Evolutionary conservation across 768 basidiomycete genomes (phyloP).

Genomic region (Macrolepiota albuminosa): DNA sequence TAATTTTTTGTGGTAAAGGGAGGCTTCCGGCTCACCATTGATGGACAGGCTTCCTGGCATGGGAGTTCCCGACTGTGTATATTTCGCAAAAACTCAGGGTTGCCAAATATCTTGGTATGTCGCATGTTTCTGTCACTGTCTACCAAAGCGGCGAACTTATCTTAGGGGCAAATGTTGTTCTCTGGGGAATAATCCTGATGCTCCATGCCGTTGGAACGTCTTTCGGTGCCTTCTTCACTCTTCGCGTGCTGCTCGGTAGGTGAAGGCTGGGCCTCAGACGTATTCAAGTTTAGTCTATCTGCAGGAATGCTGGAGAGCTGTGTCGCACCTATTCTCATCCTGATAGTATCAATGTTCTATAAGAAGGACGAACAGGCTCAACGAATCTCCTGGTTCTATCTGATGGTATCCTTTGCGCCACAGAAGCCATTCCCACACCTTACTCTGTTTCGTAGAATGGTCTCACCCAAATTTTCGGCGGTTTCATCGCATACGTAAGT

Average conservation of each 20-base stretch:
- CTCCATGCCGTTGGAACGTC: slow-evolving; percentile 51
- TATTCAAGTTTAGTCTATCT: neutral
- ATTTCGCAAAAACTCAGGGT: slow-evolving; percentile 56
- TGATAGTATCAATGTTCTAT: slow-evolving; percentile 65
- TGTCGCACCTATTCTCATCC: slow-evolving; percentile 57
- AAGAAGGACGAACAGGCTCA: slow-evolving; percentile 63
- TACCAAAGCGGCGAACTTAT: neutral
- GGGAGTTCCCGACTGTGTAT: slow-evolving; percentile 65
- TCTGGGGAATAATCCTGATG: slow-evolving; percentile 60
- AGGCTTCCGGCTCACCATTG: neutral
- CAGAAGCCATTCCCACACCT: neutral
- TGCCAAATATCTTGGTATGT: slow-evolving; percentile 57
- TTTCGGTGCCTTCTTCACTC: slow-evolving; percentile 58
- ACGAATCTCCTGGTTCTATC: slow-evolving; percentile 62
- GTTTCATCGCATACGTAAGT: slow-evolving; percentile 57
- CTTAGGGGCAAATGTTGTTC: slow-evolving; percentile 48
- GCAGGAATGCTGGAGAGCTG: slow-evolving; percentile 65
- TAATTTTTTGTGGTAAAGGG: no score
- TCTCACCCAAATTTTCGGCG: slow-evolving; percentile 55
- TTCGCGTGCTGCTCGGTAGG: slow-evolving; percentile 56
- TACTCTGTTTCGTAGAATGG: slow-evolving; percentile 38
- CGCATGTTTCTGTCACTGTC: neutral
- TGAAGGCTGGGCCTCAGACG: neutral
- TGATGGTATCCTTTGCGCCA: slow-evolving; percentile 39
- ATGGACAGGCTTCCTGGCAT: slow-evolving; percentile 47